Conservation (phyloP, 2,329 filamentous ascomycete species). For the Fusarium piperis region DNA sequence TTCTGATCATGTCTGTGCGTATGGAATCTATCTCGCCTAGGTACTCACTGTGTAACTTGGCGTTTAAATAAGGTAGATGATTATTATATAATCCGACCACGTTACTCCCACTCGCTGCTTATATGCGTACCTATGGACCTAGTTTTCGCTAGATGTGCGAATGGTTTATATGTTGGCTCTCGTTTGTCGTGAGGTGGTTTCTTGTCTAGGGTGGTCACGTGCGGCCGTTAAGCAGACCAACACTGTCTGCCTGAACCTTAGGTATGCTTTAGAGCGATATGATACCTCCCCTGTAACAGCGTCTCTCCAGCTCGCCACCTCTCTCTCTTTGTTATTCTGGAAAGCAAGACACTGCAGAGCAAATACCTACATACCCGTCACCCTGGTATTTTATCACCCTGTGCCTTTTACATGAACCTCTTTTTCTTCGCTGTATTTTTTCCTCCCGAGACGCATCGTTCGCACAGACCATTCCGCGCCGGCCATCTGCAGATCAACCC, state of each 20-base stretch:
- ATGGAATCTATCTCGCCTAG: neutral
- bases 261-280: neutral
- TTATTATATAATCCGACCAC: neutral
- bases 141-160: neutral
- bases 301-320: neutral
- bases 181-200: neutral
- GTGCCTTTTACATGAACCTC: neutral
- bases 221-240: neutral
- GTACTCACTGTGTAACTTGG: neutral
- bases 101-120: neutral
- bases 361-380: neutral
- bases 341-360: neutral
- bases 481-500: neutral
- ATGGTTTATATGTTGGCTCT: neutral
- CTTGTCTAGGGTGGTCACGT: neutral
- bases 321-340: neutral
- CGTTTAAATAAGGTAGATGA: neutral
- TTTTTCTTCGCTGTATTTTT: neutral
- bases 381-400: neutral
- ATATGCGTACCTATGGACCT: neutral
- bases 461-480: neutral
- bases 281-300: neutral
- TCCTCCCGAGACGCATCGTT: neutral
- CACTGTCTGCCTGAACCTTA: neutral
- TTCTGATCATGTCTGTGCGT: neutral